Conservation (phyloP, 2,329 filamentous ascomycete species). For the Arthrobotrys sphaeroides region DNA sequence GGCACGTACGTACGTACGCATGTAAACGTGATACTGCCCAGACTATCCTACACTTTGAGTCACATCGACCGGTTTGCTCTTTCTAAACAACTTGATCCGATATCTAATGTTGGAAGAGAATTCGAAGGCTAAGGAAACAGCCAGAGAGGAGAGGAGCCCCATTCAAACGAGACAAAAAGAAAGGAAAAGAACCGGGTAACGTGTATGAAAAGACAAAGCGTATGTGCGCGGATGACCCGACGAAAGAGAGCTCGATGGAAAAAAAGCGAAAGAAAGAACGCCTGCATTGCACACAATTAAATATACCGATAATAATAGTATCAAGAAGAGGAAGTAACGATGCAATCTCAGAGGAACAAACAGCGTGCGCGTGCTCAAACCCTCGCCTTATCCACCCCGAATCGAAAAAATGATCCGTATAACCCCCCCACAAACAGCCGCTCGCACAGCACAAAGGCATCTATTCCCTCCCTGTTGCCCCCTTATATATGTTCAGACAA, state of each 20-base stretch:
- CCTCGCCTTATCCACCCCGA: not conserved
- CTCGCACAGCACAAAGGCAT: not conserved
- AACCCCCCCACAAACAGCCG: not conserved
- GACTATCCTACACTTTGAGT: not conserved
- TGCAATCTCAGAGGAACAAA: slow-evolving; percentile 17
- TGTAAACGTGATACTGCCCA: too few species aligned
- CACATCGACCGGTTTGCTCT: slow-evolving; percentile 1
- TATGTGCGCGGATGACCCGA: not conserved
- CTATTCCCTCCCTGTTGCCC: not conserved
- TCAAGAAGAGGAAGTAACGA: too few species aligned
- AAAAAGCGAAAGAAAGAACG: slow-evolving; percentile 23
- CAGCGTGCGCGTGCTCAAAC: not conserved
- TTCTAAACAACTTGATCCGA: not conserved
- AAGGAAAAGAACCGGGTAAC: slow-evolving; percentile 10
- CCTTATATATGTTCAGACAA: not conserved
- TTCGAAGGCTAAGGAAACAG: not conserved
- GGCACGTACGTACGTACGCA: not conserved
- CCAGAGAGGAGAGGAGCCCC: slow-evolving; percentile 37
- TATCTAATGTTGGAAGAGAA: too few species aligned
- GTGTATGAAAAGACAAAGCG: too few species aligned
- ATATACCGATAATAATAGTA: slow-evolving; percentile 1
- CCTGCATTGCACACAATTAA: slow-evolving; percentile 32
- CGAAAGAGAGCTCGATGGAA: not conserved
- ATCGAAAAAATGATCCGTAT: not conserved
- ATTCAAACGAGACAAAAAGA: not conserved